phyloP scores from a whole-genome alignment of 2,329 filamentous ascomycete genomes.

The Madurella fahalii region DNA sequence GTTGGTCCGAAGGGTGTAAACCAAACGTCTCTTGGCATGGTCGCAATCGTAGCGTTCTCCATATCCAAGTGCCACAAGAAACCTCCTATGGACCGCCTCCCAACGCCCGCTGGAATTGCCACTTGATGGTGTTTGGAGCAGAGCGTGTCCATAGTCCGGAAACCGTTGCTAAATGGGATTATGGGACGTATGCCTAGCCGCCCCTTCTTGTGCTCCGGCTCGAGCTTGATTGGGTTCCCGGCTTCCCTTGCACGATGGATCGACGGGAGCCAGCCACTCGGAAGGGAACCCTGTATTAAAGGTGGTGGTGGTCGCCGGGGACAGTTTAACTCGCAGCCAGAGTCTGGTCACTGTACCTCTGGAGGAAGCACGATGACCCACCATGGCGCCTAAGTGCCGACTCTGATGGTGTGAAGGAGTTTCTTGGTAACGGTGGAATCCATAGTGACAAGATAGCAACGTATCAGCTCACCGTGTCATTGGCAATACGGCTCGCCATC shows the following conservation, averaged over 20 bases:
- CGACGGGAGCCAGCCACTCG: conserved; percentile 16
- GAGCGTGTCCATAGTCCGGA: too few species aligned
- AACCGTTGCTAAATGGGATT: too few species aligned
- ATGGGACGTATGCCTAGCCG: background rate
- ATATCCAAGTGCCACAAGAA: background rate
- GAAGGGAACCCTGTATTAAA: conserved; percentile 9
- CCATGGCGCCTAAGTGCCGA: background rate
- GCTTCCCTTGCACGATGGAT: background rate
- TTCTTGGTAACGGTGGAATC: background rate
- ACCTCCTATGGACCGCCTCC: background rate
- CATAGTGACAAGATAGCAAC: background rate
- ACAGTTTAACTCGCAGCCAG: conserved; percentile 16
- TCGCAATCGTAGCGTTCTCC: background rate
- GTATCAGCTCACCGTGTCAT: background rate
- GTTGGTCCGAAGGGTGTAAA: conserved; percentile 2
- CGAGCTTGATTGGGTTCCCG: conserved; percentile 8
- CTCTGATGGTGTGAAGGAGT: background rate
- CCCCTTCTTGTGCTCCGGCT: background rate
- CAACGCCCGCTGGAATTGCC: background rate
- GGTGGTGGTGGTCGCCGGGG: conserved; percentile 5
- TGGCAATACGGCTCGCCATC: background rate
- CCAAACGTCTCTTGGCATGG: conserved; percentile 8
- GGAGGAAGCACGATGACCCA: conserved; percentile 6
- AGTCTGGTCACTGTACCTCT: conserved; percentile 16
- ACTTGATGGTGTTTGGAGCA: too few species aligned